Percentiles rank a stretch among this genome's conserved stretches.
Conservation (phyloP, 2,329 filamentous ascomycete species). For the Talaromyces sp. region DNA sequence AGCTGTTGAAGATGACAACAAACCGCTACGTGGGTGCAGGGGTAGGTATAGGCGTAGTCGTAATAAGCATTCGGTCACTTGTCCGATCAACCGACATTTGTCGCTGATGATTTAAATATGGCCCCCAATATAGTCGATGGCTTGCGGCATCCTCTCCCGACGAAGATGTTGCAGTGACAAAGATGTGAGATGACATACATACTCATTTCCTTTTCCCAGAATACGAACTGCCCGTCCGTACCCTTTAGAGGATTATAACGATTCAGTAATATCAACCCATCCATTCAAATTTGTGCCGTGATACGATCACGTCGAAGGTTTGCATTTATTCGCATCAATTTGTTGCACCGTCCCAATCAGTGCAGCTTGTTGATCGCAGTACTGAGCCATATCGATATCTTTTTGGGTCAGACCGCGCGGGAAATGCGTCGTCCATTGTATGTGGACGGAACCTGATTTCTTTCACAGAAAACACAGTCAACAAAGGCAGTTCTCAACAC, state of each 20-base stretch:
- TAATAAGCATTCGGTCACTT: neutral
- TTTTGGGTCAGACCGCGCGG: conserved; percentile 39
- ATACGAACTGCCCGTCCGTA: neutral
- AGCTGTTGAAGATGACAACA: neutral
- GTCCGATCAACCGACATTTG: neutral
- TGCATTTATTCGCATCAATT: conserved; percentile 16
- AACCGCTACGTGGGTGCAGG: neutral
- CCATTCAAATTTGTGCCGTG: too few relatives aligned
- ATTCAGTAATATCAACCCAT: too few relatives aligned
- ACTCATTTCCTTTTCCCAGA: too few relatives aligned
- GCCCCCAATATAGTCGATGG: neutral
- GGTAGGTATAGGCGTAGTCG: too few relatives aligned
- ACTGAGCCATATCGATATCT: conserved; percentile 35
- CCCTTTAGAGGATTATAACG: too few relatives aligned
- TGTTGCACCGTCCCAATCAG: conserved; percentile 32
- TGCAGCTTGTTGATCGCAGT: conserved; percentile 36
- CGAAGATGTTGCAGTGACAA: neutral
- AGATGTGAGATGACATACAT: neutral
- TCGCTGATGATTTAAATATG: neutral
- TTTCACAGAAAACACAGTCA: neutral
- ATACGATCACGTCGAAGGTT: neutral
- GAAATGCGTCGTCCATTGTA: conserved; percentile 41
- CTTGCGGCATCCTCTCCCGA: neutral
- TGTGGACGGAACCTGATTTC: conserved; percentile 34
- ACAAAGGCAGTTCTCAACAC: neutral